Evolutionary conservation across 176 grass and related monocot genomes (phyloP).

Genomic region (Neostapfia colusana): DNA sequence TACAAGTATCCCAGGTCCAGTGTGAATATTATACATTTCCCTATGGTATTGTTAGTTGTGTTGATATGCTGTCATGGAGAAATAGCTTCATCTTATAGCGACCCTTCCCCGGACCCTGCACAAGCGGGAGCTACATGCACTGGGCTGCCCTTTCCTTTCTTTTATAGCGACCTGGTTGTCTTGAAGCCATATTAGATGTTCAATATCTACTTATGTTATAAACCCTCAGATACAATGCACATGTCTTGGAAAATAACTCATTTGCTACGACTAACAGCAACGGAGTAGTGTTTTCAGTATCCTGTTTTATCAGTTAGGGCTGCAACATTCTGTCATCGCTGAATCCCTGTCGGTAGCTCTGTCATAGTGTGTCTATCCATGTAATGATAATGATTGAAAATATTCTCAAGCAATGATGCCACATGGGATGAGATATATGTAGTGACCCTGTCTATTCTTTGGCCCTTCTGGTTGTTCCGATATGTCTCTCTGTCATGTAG

Average conservation of each 20-base stretch:
- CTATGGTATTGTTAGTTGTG: not conserved
- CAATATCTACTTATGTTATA: not conserved
- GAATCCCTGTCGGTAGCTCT: conserved; percentile 1
- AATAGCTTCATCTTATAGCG: not conserved
- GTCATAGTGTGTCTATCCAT: too few relatives aligned
- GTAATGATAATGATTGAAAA: too few relatives aligned
- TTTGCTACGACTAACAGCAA: not conserved
- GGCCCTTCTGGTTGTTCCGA: not conserved
- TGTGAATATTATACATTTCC: not conserved
- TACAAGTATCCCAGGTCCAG: not conserved
- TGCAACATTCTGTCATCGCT: not conserved
- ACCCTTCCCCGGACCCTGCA: too few relatives aligned
- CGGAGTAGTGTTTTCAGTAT: not conserved
- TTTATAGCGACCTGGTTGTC: not conserved
- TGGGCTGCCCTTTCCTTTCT: too few relatives aligned
- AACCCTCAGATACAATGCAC: not conserved
- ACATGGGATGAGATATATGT: not conserved
- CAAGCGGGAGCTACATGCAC: too few relatives aligned
- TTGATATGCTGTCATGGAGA: not conserved
- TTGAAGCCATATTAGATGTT: not conserved
- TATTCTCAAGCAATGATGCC: not conserved
- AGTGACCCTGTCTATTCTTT: not conserved
- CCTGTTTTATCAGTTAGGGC: not conserved
- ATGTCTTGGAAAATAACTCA: not conserved
- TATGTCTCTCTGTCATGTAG: not conserved